Base-by-base conservation (phyloP, 371 early-diverging fungal species). In the Vairimorpha necatrix region DNA sequence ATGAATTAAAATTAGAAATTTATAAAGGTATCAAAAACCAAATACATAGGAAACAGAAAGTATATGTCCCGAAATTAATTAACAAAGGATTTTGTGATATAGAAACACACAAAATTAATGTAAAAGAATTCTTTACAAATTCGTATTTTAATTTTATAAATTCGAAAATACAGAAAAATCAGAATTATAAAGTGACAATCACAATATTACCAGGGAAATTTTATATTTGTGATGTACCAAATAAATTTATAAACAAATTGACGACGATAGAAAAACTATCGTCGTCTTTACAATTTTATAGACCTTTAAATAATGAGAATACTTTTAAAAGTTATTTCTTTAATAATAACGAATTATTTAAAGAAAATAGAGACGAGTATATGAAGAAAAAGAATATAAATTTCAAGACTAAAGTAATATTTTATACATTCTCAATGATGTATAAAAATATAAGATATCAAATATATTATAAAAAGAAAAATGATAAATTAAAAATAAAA, bases 1-100 rank as follows among this genome's bases (percentile, higher is more conserved):
- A 77, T 58, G 77, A 77, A 32, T 2, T 77, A 38, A 75, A 66
- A 61, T 72, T 77, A 65, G 36, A 63, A 38, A 2, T 6, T 18
- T 67, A 39, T 24, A 3, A 16, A 54, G 50, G 36, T 34, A 30
- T 33, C n/a, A 72, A 75, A 13, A 6, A 66, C 20, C 11, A 0
- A 14, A 32, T 7, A 1, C 69, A 38, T 42, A 54, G 26, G 16
- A 32, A 71, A n/a, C 39, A 11, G 18, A 20, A 28, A 48, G 20
- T 39, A 9, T 63, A 54, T 32, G 16, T 13, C 9, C 65, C 69
- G 9, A 42, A 53, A 2, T 34, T 77, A 2, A 63, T 56, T 22
- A 77, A 77, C 47, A 61, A 30, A 34, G 77, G 77, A 32, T 26
- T n/a, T 14, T 77, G 77, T 62, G 48, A 46, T 16, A 22, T 33